Conservation (phyloP, 352 stramenopile species). For the Phytopythium sindhum region DNA sequence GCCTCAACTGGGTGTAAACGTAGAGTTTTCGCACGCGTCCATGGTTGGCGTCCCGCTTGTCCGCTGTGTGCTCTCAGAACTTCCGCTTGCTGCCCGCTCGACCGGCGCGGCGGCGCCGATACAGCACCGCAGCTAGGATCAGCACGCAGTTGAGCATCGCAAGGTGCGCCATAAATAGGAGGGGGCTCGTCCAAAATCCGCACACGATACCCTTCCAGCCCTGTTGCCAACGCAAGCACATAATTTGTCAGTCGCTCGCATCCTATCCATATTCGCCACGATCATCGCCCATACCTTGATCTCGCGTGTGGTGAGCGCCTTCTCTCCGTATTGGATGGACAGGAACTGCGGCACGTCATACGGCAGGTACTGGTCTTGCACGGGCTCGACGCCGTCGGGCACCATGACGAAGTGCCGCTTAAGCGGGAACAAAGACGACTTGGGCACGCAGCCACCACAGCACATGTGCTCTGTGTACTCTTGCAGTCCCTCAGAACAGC, state of each 20-base stretch:
- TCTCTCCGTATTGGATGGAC: slow-evolving; percentile 63
- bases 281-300: slow-evolving; percentile 51
- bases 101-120: slow-evolving; percentile 25
- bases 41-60: no score
- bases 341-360: slow-evolving; percentile 55
- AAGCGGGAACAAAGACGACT: slow-evolving; percentile 58
- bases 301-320: slow-evolving; percentile 49
- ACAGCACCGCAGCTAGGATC: slow-evolving; percentile 33
- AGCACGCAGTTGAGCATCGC: slow-evolving; percentile 33
- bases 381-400: slow-evolving; percentile 33
- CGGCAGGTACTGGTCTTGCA: slow-evolving; percentile 57
- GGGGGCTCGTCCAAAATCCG: slow-evolving; percentile 67
- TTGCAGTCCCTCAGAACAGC: slow-evolving; percentile 66
- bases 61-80: slow-evolving; percentile 15
- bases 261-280: neutral
- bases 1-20: no score
- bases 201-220: slow-evolving; percentile 79
- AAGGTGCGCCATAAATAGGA: slow-evolving; percentile 60
- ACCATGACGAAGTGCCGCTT: slow-evolving; percentile 42
- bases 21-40: no score
- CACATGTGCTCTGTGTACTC: slow-evolving; percentile 69
- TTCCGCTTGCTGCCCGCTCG: slow-evolving; percentile 38
- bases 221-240: slow-evolving; percentile 15
- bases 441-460: slow-evolving; percentile 67
- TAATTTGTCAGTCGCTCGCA: neutral